Base-by-base conservation (phyloP, 2,329 filamentous ascomycete species). In the Amauroascus verrucosus region DNA sequence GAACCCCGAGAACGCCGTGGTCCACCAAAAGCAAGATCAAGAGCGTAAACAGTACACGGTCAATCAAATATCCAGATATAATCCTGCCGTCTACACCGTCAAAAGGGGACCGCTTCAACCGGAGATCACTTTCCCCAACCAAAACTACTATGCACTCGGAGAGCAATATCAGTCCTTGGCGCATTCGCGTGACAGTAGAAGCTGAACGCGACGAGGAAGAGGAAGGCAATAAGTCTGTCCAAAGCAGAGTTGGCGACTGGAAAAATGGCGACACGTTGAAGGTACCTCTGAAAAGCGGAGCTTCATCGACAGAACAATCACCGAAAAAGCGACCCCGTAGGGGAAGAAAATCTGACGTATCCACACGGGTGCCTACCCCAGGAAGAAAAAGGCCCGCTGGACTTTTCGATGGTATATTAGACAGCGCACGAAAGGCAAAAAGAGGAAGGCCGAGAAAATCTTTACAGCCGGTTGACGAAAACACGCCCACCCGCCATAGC, bases 181-280 rank as follows among this genome's bases (percentile, higher is more conserved):
- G 71, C 53, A 74, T 75, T 54, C 66, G 70, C 43, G 71, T 75
- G 22, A 75, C 72, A 0, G 67, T 75, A 33, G 72, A 75, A 60
- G 72, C 72, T 18, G 72, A 72, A 41, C 70, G 61, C 22, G 65
- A 75, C 50, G 71, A 73, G 35, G 69, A 68, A 30, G 66, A 75
- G 51, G 70, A 72, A 41, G 32, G 67, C 32, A 65, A 63, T 41
- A 62, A 54, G 18, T 63, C 62, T 43, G 53, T 64, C 62, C 56
- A 71, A 66, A 60, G 62, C 24, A n/a, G n/a, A 30, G 18, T 28
- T 24, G 33, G 49, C 13, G 32, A 33, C 6, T 54, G 51, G 52
- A 22, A 38, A 33, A 40, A 64, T 18, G 65, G 69, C 4, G 65
- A 60, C 30, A 72, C 70, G 8, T 69, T 64, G 8, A 73, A 67